Evolutionary conservation across 768 basidiomycete genomes (phyloP).

Genomic region (Agaricus sinodeliciosus): DNA sequence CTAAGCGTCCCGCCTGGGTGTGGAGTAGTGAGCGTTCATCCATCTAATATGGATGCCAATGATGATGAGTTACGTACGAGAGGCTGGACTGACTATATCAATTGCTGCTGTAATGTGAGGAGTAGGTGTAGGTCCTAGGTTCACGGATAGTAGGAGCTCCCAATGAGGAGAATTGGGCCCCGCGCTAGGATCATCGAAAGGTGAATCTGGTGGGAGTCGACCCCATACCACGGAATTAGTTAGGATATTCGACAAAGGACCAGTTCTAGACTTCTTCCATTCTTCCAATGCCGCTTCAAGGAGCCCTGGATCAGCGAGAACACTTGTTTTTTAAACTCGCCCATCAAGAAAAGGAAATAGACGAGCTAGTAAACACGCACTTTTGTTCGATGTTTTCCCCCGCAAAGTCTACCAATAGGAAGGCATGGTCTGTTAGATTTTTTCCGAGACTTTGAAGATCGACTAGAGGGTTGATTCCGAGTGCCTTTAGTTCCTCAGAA

Average conservation of each 20-base stretch:
- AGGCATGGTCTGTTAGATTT: constrained; percentile 21
- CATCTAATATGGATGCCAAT: no score
- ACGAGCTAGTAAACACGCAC: background rate
- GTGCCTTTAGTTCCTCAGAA: constrained; percentile 2
- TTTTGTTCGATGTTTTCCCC: constrained; percentile 11
- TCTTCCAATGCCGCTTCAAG: constrained; percentile 9
- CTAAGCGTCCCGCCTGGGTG: constrained; percentile 7
- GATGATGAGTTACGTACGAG: constrained; percentile 7
- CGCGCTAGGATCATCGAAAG: constrained; percentile 16
- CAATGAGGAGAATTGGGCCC: constrained; percentile 18
- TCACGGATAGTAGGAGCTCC: constrained; percentile 12
- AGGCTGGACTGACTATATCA: constrained; percentile 10
- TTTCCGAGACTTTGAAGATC: constrained; percentile 22
- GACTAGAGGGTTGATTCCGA: constrained; percentile 19
- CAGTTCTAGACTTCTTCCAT: constrained; percentile 12
- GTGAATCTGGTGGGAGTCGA: constrained; percentile 13
- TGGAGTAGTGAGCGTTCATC: no score
- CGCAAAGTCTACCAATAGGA: constrained; percentile 9
- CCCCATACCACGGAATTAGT: constrained; percentile 16
- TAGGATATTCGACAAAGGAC: constrained; percentile 9
- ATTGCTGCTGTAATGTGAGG: background rate
- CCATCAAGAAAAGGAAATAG: background rate
- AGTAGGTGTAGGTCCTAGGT: background rate
- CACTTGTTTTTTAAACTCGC: background rate
- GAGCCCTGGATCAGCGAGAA: background rate